Percentiles rank a stretch among this genome's conserved stretches.
phyloP scores from a whole-genome alignment of 208 protist genomes.

The Angomonas ambiguus region DNA sequence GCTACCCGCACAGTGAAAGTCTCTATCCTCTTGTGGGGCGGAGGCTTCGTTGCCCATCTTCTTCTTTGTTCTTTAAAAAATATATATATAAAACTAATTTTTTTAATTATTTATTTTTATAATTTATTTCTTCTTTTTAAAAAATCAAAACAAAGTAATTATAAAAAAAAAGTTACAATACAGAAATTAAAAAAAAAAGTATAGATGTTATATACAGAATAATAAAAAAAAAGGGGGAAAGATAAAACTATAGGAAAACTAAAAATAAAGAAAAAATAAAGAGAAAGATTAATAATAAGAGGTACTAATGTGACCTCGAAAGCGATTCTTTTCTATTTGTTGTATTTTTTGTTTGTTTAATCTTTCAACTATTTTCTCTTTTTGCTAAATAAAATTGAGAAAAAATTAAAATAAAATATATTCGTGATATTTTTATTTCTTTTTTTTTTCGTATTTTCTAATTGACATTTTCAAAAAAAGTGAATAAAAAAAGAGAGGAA shows the following conservation, averaged over 20 bases:
- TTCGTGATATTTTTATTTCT: neutral
- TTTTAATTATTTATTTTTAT: constrained; percentile 2
- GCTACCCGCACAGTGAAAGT: too few species aligned
- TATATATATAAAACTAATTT: constrained; percentile 9
- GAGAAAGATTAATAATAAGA: too few species aligned
- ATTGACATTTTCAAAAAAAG: too few species aligned
- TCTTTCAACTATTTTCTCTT: too few species aligned
- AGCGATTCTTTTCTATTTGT: too few species aligned
- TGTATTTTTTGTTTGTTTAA: neutral
- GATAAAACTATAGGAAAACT: neutral
- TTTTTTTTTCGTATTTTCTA: too few species aligned
- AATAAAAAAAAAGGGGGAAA: neutral
- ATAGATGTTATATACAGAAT: neutral
- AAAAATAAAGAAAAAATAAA: constrained; percentile 4
- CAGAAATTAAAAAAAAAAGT: neutral
- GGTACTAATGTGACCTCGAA: too few species aligned
- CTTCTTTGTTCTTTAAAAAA: neutral
- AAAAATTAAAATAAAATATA: constrained; percentile 13
- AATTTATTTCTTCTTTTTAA: neutral
- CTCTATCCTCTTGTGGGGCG: too few species aligned
- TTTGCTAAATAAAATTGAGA: neutral
- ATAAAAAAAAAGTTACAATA: neutral
- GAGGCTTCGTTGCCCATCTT: neutral
- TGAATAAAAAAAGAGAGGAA: neutral
- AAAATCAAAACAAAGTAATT: neutral